These are phyloP conservation scores for Trifolium dubium DNA, from an alignment of 306 rosid species.

Conservation along the genomic window DNA sequence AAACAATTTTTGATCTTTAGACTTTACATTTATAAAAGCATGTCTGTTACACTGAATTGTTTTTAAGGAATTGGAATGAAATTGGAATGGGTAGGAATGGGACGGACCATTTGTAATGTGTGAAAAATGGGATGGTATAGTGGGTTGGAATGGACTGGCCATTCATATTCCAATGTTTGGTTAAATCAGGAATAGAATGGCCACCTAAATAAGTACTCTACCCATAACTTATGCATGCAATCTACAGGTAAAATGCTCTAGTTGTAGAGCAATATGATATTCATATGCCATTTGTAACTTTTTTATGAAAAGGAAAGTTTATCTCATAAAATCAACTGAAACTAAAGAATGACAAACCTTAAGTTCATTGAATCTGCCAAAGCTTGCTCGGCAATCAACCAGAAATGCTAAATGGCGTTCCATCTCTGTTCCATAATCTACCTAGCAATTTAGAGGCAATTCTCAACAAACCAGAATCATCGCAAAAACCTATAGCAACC, in stretches of 20 bases:
- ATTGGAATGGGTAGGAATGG: background rate
- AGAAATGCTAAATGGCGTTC: slow-evolving; percentile 82
- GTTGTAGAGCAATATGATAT: background rate
- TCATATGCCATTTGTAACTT: background rate
- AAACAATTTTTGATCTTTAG: background rate
- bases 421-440: slow-evolving; percentile 74
- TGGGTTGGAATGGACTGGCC: background rate
- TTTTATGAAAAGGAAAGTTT: slow-evolving; percentile 8
- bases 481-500: slow-evolving; percentile 36
- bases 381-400: slow-evolving; percentile 87
- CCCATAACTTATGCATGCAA: background rate
- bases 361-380: slow-evolving; percentile 71
- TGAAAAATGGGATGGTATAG: background rate
- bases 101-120: background rate
- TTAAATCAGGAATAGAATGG: background rate
- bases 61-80: slow-evolving; percentile 2
- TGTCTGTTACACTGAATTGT: background rate
- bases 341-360: slow-evolving; percentile 61
- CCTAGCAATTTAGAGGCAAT: slow-evolving; percentile 55
- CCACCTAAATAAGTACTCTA: background rate
- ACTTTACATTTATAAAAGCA: slow-evolving; percentile 4
- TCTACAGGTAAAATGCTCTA: background rate
- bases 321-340: slow-evolving; percentile 3
- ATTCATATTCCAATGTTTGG: background rate
- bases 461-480: slow-evolving; percentile 37